Conservation (phyloP, 192 early-diverging fungal species). For the Geranomyces variabilis region DNA sequence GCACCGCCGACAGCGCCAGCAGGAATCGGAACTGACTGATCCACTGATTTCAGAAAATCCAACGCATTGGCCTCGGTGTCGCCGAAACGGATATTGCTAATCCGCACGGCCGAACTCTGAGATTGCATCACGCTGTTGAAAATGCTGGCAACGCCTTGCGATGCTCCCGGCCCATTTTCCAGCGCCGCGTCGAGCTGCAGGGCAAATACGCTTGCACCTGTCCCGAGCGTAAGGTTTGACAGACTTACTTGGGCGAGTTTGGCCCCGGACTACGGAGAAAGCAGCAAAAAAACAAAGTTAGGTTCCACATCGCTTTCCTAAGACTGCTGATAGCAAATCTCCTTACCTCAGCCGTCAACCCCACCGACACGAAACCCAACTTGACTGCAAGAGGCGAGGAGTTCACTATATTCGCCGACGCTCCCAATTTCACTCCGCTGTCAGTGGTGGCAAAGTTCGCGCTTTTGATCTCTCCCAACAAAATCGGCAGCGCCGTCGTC, state of each 20-base stretch:
- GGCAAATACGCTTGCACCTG: not conserved
- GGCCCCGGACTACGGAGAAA: not conserved
- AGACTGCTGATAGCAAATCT: too few relatives aligned
- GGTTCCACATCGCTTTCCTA: not conserved
- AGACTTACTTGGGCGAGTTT: slow-evolving; percentile 17
- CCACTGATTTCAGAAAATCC: slow-evolving; percentile 12
- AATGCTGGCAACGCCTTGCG: slow-evolving; percentile 17
- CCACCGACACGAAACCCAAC: slow-evolving; percentile 24
- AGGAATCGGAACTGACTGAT: slow-evolving; percentile 17
- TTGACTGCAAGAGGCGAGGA: slow-evolving; percentile 14
- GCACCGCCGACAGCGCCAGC: slow-evolving; percentile 5
- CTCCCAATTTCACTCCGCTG: not conserved
- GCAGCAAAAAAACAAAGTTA: not conserved
- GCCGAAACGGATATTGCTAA: slow-evolving; percentile 19
- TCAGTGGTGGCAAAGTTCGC: slow-evolving; percentile 14
- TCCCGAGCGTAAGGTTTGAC: slow-evolving; percentile 2
- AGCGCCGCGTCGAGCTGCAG: slow-evolving; percentile 19
- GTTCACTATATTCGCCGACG: slow-evolving; percentile 1
- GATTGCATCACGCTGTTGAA: slow-evolving; percentile 22
- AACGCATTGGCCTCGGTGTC: slow-evolving; percentile 14
- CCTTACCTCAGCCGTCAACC: slow-evolving; percentile 7
- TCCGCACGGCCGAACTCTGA: slow-evolving; percentile 15
- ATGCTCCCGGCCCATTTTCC: not conserved
- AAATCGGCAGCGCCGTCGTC: slow-evolving; percentile 3
- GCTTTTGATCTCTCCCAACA: slow-evolving; percentile 8